Evolutionary conservation across 2,329 filamentous ascomycete genomes (phyloP).

Genomic region (Drechslerella dactyloides): DNA sequence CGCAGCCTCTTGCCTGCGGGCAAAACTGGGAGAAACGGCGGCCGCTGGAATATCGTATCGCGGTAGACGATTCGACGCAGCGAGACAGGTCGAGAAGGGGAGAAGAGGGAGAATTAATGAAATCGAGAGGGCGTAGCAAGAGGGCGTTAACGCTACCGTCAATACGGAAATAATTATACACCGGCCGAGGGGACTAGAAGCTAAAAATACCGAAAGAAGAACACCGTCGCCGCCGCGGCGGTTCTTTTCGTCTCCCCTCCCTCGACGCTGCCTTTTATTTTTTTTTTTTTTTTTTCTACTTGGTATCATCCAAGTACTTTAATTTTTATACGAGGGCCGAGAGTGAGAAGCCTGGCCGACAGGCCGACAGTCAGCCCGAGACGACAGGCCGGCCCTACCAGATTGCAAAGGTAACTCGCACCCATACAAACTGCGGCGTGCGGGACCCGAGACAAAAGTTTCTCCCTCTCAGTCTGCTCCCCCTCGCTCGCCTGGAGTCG

Average conservation of each 20-base stretch:
- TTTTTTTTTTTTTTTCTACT: background rate
- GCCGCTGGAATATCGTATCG: slow-evolving; percentile 6
- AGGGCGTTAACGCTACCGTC: background rate
- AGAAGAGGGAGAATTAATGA: slow-evolving; percentile 20
- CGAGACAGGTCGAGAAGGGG: slow-evolving; percentile 2
- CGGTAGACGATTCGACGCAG: slow-evolving; percentile 40
- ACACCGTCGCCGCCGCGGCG: background rate
- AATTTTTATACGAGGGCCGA: slow-evolving; percentile 1
- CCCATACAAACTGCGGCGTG: slow-evolving; percentile 2
- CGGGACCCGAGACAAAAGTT: background rate
- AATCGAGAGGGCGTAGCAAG: slow-evolving; percentile 6
- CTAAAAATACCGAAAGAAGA: slow-evolving; percentile 3
- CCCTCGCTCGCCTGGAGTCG: background rate
- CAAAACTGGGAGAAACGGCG: slow-evolving; percentile 46
- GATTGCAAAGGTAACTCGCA: no score
- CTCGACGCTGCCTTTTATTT: background rate
- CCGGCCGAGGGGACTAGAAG: background rate
- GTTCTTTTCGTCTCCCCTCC: slow-evolving; percentile 2
- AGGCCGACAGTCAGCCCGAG: no score
- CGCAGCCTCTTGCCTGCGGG: slow-evolving; percentile 11
- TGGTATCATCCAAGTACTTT: background rate
- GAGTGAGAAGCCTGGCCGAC: no score
- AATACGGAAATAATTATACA: background rate
- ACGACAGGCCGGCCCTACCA: no score
- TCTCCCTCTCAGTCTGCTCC: background rate